Conservation (phyloP, 2,329 filamentous ascomycete species). For the Podosphaera aphanis region DNA sequence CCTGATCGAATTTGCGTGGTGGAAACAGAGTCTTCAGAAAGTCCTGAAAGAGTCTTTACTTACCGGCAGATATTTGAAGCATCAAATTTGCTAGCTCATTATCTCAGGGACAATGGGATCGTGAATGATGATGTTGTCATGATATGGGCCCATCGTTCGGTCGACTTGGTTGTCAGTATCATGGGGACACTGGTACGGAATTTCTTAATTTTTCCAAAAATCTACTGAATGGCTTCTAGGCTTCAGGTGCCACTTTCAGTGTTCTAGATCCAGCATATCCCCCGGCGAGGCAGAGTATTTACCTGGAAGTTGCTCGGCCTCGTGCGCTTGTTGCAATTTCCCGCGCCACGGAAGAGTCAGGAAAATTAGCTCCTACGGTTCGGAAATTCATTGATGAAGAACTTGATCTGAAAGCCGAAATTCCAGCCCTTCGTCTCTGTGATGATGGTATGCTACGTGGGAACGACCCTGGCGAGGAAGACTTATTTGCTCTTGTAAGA, state of each 20-base stretch:
- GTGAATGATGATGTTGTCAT: slow-evolving; percentile 72
- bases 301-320: slow-evolving; percentile 58
- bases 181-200: slow-evolving; percentile 44
- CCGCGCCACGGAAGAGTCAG: slow-evolving; percentile 44
- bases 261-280: slow-evolving; percentile 68
- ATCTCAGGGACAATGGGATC: slow-evolving; percentile 51
- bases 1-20: slow-evolving; percentile 44
- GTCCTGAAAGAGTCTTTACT: slow-evolving; percentile 44
- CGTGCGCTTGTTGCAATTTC: slow-evolving; percentile 49
- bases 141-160: slow-evolving; percentile 67
- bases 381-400: slow-evolving; percentile 47
- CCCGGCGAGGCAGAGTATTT: slow-evolving; percentile 57
- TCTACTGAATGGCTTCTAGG: neutral
- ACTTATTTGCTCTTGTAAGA: slow-evolving; percentile 35
- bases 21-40: slow-evolving; percentile 30
- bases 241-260: slow-evolving; percentile 31
- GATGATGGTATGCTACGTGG: slow-evolving; percentile 53
- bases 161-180: slow-evolving; percentile 52
- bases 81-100: slow-evolving; percentile 57
- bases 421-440: slow-evolving; percentile 49
- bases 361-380: slow-evolving; percentile 33
- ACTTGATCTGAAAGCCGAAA: slow-evolving; percentile 44
- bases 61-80: slow-evolving; percentile 74
- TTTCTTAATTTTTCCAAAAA: no score
- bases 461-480: slow-evolving; percentile 38